Base-by-base conservation (phyloP, 495 filamentous ascomycete genomes). In the Schizothecium vesticola region DNA sequence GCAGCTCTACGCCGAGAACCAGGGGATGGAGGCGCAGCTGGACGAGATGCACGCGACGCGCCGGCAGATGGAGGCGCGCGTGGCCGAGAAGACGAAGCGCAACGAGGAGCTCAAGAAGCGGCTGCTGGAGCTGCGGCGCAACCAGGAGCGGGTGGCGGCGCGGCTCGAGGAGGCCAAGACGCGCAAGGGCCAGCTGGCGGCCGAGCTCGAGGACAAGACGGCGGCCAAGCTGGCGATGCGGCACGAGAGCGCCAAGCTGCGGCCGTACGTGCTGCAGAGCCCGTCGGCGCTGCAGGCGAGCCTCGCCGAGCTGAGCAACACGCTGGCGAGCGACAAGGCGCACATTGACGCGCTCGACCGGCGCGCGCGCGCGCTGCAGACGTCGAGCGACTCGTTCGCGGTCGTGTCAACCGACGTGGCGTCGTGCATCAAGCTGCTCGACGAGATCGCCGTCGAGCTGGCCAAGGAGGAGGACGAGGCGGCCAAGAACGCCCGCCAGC, bases 381-480 rank as follows among this genome's bases (percentile, higher is more conserved):
- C 93, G 3, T 93, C 90, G 22, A 88, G 89, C 7, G 94, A 97
- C 78, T 92, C 92, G 1, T 98, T 97, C 72, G 84, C 86, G 5
- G 88, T 94, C 1, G 92, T 97, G 10, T 81, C 88, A 9, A 86
- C 89, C 36, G 94, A 98, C 73, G 92, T 98, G 13, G 85, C 88
- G 6, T 88, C 89, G 0, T 96, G 92, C 71, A 91, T 91, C 61
- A 94, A 93, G 74, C 83, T 97, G 28, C 88, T 99, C 3, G 91
- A 96, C 56, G 96, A 98, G 65, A 91, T 97, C 36, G 84, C 89
- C 1, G 82, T 82, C 56, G 95, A 97, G 75, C 79, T 99, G 11
- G 81, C 88, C 11, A 96, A 93, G 76, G 93, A 97, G 76, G 94
- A 97, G 8, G 95, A 97, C 61, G 93, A 94, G 73, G 88, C 89